Evolutionary conservation across 495 filamentous ascomycete genomes (phyloP).

Genomic region (Lasiosphaeriaceae sp.): DNA sequence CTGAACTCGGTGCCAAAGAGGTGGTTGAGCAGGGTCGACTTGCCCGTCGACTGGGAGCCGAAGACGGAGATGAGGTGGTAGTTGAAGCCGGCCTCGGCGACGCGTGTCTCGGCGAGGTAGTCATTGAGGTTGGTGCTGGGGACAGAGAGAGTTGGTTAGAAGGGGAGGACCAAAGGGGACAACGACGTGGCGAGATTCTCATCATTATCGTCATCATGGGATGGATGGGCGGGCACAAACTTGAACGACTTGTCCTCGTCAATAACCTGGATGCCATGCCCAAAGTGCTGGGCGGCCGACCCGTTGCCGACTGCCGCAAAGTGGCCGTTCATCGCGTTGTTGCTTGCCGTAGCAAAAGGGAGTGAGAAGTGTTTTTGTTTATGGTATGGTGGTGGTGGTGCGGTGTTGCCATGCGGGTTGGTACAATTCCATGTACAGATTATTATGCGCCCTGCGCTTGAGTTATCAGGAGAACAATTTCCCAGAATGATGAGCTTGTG

Average conservation of each 20-base stretch:
- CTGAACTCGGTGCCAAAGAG: slow-evolving; percentile 94
- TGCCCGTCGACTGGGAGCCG: slow-evolving; percentile 96
- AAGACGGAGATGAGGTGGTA: slow-evolving; percentile 99
- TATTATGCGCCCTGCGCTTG: background rate
- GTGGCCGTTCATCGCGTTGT: slow-evolving; percentile 70
- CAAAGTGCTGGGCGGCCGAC: slow-evolving; percentile 65
- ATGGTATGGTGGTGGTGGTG: no score
- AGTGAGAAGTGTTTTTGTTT: background rate
- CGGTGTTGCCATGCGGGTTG: background rate
- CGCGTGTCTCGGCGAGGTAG: slow-evolving; percentile 74
- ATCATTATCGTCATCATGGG: no score
- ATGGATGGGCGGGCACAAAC: slow-evolving; percentile 51
- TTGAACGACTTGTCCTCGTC: slow-evolving; percentile 96
- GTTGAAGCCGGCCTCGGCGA: slow-evolving; percentile 88
- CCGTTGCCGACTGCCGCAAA: slow-evolving; percentile 74
- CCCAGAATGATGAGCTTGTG: slow-evolving; percentile 23
- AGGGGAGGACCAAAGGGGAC: slow-evolving; percentile 6
- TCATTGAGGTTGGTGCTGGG: slow-evolving; percentile 70
- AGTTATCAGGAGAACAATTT: slow-evolving; percentile 13
- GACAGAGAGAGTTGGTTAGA: background rate
- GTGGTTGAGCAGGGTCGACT: slow-evolving; percentile 93
- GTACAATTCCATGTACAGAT: no score
- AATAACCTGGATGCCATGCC: slow-evolving; percentile 94
- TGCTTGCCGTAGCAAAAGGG: background rate
- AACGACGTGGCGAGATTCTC: slow-evolving; percentile 1